A percentile compares a stretch with the other conserved stretches of the same genome.
phyloP scores from a whole-genome alignment of 495 filamentous ascomycete species.

The Choiromyces venosus region DNA sequence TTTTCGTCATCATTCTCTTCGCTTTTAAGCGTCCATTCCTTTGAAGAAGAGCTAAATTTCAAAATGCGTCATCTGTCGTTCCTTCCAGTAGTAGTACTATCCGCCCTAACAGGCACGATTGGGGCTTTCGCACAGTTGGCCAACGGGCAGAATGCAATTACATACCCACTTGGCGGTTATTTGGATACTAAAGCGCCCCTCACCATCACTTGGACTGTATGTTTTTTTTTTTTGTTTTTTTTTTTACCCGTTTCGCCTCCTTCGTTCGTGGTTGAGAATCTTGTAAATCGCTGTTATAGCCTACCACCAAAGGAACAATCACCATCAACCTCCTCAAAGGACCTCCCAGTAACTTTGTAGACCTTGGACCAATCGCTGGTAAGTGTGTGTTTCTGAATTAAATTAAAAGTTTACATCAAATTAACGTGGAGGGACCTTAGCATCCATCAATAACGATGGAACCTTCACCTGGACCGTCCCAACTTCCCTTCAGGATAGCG shows the following conservation, averaged over 20 bases:
- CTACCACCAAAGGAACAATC: constrained; percentile 35
- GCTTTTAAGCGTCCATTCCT: constrained; percentile 30
- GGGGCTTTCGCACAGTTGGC: constrained; percentile 24
- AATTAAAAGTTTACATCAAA: constrained; percentile 1
- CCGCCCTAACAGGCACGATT: constrained; percentile 7
- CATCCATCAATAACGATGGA: constrained; percentile 27
- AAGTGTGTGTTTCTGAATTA: constrained; percentile 13
- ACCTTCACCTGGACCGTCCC: constrained; percentile 34
- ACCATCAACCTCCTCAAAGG: constrained; percentile 40
- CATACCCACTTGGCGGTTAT: constrained; percentile 31
- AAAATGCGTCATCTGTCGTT: constrained; percentile 23
- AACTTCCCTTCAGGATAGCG: constrained; percentile 20
- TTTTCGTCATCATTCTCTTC: constrained; percentile 7
- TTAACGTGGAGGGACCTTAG: constrained; percentile 5
- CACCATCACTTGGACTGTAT: constrained; percentile 35
- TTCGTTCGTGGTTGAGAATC: neutral
- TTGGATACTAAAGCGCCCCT: constrained; percentile 19
- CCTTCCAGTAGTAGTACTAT: constrained; percentile 17
- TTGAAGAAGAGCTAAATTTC: constrained; percentile 8
- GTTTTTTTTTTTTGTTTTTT: constrained; percentile 13
- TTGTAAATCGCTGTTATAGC: constrained; percentile 25
- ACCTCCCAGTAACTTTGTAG: constrained; percentile 32
- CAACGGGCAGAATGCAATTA: constrained; percentile 35
- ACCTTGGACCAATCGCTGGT: constrained; percentile 29
- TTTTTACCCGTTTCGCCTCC: too few species aligned